Percentiles rank a stretch among this genome's conserved stretches.
phyloP scores from a whole-genome alignment of 495 filamentous ascomycete species.

The Penicillium longicatenatum region DNA sequence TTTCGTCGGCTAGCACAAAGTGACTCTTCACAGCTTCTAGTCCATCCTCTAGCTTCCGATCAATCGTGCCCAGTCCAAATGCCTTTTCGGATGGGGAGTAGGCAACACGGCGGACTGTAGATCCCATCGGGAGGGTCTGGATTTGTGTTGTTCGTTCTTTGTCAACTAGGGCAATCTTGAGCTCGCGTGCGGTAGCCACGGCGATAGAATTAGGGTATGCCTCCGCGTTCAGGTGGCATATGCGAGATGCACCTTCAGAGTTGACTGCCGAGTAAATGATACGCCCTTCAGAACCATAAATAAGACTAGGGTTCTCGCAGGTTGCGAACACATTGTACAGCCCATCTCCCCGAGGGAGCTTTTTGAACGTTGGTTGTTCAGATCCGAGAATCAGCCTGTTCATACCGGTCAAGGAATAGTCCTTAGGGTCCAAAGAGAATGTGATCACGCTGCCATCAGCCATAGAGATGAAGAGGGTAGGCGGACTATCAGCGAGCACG shows the following conservation, averaged over 20 bases:
- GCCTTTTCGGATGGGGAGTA: conserved; percentile 79
- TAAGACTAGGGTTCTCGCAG: conserved; percentile 89
- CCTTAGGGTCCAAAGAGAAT: conserved; percentile 65
- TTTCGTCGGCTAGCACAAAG: conserved; percentile 64
- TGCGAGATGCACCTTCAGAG: conserved; percentile 75
- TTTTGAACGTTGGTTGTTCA: conserved; percentile 76
- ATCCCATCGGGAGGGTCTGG: conserved; percentile 70
- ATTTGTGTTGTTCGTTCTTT: conserved; percentile 85
- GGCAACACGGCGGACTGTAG: conserved; percentile 84
- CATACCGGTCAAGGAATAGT: conserved; percentile 63
- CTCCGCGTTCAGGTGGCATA: conserved; percentile 80
- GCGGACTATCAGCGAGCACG: conserved; percentile 61
- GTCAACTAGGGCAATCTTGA: conserved; percentile 84
- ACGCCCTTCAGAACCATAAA: conserved; percentile 84
- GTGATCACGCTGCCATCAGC: conserved; percentile 91
- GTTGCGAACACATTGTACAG: conserved; percentile 87
- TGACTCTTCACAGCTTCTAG: conserved; percentile 59
- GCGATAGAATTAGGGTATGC: conserved; percentile 81
- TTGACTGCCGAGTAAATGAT: conserved; percentile 96
- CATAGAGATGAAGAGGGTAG: conserved; percentile 89
- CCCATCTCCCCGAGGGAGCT: conserved; percentile 64
- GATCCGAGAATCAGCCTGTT: conserved; percentile 87
- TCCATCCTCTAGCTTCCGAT: conserved; percentile 57
- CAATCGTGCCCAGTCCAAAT: conserved; percentile 86
- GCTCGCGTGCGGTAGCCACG: conserved; percentile 71